Conservation (phyloP, 2,329 filamentous ascomycete species). For the Lecanosticta acicola region DNA sequence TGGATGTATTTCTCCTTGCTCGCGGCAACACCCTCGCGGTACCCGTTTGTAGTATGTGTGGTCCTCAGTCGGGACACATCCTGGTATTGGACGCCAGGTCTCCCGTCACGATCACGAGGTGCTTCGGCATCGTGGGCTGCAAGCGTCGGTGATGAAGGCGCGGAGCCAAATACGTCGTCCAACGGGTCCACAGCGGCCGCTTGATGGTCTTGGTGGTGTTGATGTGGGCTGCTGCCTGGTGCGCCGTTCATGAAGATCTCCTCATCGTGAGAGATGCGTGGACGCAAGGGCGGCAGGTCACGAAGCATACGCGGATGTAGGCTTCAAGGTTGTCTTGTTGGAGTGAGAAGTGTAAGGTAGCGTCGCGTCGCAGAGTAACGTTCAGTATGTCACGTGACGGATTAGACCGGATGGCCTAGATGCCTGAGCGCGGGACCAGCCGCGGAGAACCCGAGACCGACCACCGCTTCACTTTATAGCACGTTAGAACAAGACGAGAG, state of each 20-base stretch:
- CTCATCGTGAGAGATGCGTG: constrained; percentile 10
- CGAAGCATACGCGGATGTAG: constrained; percentile 28
- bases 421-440: too few species aligned
- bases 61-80: constrained; percentile 70
- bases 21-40: constrained; percentile 75
- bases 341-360: not conserved
- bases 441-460: too few species aligned
- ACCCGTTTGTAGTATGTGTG: constrained; percentile 77
- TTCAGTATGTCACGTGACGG: too few species aligned
- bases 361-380: too few species aligned
- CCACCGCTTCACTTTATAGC: too few species aligned
- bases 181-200: constrained; percentile 26
- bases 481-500: too few species aligned
- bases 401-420: too few species aligned
- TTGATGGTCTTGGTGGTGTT: not conserved
- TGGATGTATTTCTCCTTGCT: constrained; percentile 76
- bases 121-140: not conserved
- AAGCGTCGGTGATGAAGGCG: constrained; percentile 34
- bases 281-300: constrained; percentile 22
- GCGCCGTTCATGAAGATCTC: constrained; percentile 20
- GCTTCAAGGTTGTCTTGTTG: too few species aligned
- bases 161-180: constrained; percentile 46
- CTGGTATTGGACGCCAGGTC: constrained; percentile 38
- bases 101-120: not conserved
- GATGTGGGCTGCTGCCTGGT: constrained; percentile 1